Conservation (phyloP, 2,329 filamentous ascomycete species). For the Colletotrichum graminicola region DNA sequence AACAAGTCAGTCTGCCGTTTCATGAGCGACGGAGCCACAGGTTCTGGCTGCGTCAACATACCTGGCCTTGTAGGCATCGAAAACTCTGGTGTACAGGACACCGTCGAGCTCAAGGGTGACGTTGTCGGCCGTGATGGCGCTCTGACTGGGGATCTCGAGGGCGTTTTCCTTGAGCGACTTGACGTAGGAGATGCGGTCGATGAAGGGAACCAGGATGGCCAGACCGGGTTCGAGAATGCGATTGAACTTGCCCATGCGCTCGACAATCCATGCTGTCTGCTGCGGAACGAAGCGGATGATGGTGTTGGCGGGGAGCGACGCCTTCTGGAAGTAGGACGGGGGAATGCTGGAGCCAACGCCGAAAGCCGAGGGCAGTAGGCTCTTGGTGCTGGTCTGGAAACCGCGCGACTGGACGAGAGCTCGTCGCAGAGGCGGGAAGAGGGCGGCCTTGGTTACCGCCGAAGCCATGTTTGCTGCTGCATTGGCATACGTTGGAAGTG, state of each 20-base stretch:
- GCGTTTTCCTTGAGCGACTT: constrained; percentile 97
- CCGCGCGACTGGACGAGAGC: constrained; percentile 38
- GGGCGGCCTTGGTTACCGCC: constrained; percentile 43
- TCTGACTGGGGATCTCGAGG: constrained; percentile 97
- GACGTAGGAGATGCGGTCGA: constrained; percentile 97
- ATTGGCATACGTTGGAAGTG: constrained; percentile 35
- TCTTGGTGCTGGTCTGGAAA: constrained; percentile 39
- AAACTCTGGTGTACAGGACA: constrained; percentile 93
- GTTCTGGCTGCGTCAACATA: constrained; percentile 51
- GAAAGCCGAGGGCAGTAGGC: constrained; percentile 45
- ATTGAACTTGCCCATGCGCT: constrained; percentile 98
- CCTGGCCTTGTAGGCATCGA: constrained; percentile 98
- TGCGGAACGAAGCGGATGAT: constrained; percentile 98
- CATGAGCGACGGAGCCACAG: too few relatives aligned
- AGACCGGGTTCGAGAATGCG: constrained; percentile 93
- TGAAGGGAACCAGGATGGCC: constrained; percentile 86
- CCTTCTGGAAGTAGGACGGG: constrained; percentile 84
- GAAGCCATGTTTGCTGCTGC: constrained; percentile 43
- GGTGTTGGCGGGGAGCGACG: constrained; percentile 88
- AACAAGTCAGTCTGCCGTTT: constrained; percentile 15
- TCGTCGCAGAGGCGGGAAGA: constrained; percentile 41
- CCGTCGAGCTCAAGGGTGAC: constrained; percentile 97
- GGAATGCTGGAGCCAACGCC: constrained; percentile 58
- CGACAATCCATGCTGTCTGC: constrained; percentile 99
- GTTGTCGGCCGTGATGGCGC: constrained; percentile 98